Base-by-base conservation (phyloP, 169 alveolate species). In the Cryptosporidium baileyi region DNA sequence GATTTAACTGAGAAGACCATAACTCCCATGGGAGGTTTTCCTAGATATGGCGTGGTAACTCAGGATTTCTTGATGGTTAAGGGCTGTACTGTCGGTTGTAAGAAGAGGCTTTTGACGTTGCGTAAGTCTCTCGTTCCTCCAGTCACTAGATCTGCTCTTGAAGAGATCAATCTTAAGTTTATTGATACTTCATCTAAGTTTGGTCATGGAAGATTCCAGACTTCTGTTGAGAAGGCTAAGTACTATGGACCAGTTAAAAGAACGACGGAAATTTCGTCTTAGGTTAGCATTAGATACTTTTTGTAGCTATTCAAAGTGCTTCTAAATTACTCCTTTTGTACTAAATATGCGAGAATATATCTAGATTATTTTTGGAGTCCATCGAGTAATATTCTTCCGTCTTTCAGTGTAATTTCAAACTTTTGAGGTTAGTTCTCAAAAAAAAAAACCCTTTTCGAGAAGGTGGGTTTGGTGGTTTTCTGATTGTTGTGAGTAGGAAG, bases 151-250 rank as follows among this genome's bases (percentile, higher is more conserved):
- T 93, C 91, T 82, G 99, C 99, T 34, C 89, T 94, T 74, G 99
- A 97, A 60, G 94, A 92, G 92, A 92, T 98, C 89, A 91, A 95
- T 44, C 95, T 98, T 80, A 98, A 98, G 95, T 98, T 98, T 95
- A 98, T 98, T 92, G 99, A 98, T 93, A 98, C 99, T 36, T 95
- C 99, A 9, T 96, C 99, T 90, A 98, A 98, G 95, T 93, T 95
- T 81, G 99, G 99, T 22, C 99, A 98, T 89, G 99, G 99, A 47
- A 94, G 99, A 90, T 98, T 97, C 99, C 99, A 98, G 91, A 98
- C 99, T 67, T 89, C 96, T 41, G 99, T 95, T 52, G 99, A 98
- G 91, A 98, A 98, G 94, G 94, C 92, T 90, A 98, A 96, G 92
- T 97, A 96, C 97, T 96, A 92, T 89, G 99, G 99, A 67, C 98